Conservation (phyloP, 2,329 filamentous ascomycete species). For the Botryotinia convoluta region DNA sequence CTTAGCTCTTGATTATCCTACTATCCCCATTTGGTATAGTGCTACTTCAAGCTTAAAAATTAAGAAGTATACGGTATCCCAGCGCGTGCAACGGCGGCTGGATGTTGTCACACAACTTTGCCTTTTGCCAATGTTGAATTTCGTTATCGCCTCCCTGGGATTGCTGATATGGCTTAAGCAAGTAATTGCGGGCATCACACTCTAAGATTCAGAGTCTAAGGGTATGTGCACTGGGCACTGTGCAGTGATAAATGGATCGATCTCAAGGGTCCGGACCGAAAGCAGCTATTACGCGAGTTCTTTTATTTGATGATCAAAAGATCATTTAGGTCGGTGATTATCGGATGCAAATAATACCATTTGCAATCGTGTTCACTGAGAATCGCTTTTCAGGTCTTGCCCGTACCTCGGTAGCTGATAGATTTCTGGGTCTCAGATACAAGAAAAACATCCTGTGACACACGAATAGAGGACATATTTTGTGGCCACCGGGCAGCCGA, state of each 20-base stretch:
- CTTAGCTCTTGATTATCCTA: background rate
- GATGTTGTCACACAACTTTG: slow-evolving; percentile 15
- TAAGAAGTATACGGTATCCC: background rate
- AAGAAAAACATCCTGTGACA: slow-evolving; percentile 8
- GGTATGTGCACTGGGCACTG: slow-evolving; percentile 5
- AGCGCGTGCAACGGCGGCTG: slow-evolving; percentile 17
- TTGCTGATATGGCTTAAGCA: background rate
- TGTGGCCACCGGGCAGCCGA: slow-evolving; percentile 7
- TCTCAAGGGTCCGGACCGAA: slow-evolving; percentile 9
- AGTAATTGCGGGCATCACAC: background rate
- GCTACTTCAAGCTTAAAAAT: slow-evolving; percentile 12
- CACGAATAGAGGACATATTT: background rate
- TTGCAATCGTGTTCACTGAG: background rate
- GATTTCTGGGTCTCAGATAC: background rate
- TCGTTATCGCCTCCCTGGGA: background rate
- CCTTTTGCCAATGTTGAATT: background rate
- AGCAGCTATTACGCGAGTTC: background rate
- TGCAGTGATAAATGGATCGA: slow-evolving; percentile 1
- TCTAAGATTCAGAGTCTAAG: background rate
- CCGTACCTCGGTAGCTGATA: background rate
- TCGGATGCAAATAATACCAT: background rate
- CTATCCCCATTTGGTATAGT: background rate
- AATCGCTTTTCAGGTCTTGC: background rate
- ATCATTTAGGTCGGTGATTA: slow-evolving; percentile 1
- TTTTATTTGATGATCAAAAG: slow-evolving; percentile 11